Base-by-base conservation (phyloP, 140 eudicot species). In the Senecio squalidus region DNA sequence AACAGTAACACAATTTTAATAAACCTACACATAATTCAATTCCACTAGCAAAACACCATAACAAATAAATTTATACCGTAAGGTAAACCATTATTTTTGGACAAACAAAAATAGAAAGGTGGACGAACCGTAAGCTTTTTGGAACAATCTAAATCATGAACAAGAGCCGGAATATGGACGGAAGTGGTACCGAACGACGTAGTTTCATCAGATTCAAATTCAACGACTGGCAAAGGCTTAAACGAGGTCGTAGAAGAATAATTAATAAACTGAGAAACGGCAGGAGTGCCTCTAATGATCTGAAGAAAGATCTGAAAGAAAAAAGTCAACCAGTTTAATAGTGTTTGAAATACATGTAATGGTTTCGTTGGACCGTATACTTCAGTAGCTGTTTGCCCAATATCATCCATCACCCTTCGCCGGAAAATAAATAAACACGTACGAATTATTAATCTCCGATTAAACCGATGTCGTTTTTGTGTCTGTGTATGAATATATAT, bases 281-380 rank as follows among this genome's bases (percentile, higher is more conserved):
- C 72, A 34, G 98, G 96, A 45, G 98, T 78, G 10, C 91, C 96
- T 44, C 83, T 80, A 20, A 92, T 40, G 86, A 92, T 87, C 89
- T 92, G 98, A 50, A 79, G 66, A 18, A 92, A 92, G 96, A 87
- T 86, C 95, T 92, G 96, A 46, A 88, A 77, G 72, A 92, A 64
- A 66, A 92, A 92, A 23, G 83, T 73, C 64, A 92, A 44, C 96
- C 98, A 92, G 84, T 87, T 87, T 49, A 87, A 17, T 25, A 92
- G 77, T 47, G 98, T 68, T 48, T 77, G 67, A 93, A 93, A 89
- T 68, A 82, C 84, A 55, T 89, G 97, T 24, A 80, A 60, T 15
- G 89, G 80, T 64, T 74, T 78, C 75, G 95, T 68, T 55, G 79
- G 84, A 71, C 83, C 91, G 80, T 85, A 85, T 28, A 82, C 92